Evolutionary conservation across 1,284 basidiomycete genomes (phyloP).

Genomic region (Naganishia cerealis): DNA sequence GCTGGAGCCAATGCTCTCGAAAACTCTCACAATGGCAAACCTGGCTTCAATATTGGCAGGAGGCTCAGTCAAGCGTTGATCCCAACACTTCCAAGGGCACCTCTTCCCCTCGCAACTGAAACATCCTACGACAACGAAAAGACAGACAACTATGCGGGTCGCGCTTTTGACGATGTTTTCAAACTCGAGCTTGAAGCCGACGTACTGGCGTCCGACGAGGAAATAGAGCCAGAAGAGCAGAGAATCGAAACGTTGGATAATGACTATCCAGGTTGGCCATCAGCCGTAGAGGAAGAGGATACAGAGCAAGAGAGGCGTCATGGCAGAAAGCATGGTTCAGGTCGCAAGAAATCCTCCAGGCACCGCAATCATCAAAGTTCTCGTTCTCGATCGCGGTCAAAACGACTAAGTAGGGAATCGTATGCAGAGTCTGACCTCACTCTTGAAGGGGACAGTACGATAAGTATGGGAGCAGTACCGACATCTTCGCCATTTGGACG

Average conservation of each 20-base stretch:
- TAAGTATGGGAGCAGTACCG: not conserved
- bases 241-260: not conserved
- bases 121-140: not conserved
- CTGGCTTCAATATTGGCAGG: not conserved
- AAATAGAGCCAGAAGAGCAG: conserved; percentile 2
- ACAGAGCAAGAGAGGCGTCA: conserved; percentile 1
- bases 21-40: too few species aligned
- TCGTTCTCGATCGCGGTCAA: conserved; percentile 9
- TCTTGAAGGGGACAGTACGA: not conserved
- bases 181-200: conserved; percentile 17
- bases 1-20: not conserved
- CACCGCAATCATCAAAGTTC: not conserved
- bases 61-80: conserved; percentile 10
- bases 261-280: not conserved
- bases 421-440: not conserved
- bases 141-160: not conserved
- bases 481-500: not conserved
- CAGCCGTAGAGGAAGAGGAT: not conserved
- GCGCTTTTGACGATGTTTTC: conserved; percentile 13
- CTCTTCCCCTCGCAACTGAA: not conserved
- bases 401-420: not conserved
- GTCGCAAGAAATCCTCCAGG: not conserved
- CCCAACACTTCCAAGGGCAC: not conserved
- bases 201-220: conserved; percentile 19
- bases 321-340: not conserved